These are phyloP conservation scores for Tetraselmis striata DNA, from an alignment of 139 green algal species.

Conservation along the genomic window DNA sequence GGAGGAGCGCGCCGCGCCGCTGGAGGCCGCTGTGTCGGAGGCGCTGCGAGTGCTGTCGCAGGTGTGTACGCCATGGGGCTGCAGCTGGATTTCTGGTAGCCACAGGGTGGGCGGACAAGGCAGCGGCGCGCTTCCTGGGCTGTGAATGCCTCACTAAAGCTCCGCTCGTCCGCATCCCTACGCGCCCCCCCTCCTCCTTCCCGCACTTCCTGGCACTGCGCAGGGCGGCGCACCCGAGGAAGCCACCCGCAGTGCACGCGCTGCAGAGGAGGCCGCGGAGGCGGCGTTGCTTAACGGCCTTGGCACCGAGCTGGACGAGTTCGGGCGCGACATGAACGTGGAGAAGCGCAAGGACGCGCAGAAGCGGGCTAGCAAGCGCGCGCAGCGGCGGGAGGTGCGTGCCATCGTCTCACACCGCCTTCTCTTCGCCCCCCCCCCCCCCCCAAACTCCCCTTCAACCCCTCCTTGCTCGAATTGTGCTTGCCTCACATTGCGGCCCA, in stretches of 20 bases:
- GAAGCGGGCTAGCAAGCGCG: constrained; percentile 12
- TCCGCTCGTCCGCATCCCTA: too few relatives aligned
- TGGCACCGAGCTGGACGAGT: constrained; percentile 74
- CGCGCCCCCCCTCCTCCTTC: background rate
- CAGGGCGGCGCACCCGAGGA: background rate
- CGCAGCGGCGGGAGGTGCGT: constrained; percentile 2
- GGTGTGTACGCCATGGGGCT: too few relatives aligned
- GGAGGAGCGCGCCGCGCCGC: constrained; percentile 11
- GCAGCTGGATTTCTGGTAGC: too few relatives aligned
- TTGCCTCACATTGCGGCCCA: too few relatives aligned
- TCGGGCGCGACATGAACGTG: constrained; percentile 73
- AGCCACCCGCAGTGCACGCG: background rate
- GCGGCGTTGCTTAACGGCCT: constrained; percentile 52
- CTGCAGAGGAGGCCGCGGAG: constrained; percentile 46
- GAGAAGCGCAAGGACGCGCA: constrained; percentile 35
- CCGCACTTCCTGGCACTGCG: background rate
- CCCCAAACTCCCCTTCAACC: too few relatives aligned
- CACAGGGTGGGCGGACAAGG: too few relatives aligned
- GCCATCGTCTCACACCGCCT: too few relatives aligned
- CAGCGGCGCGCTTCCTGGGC: too few relatives aligned
- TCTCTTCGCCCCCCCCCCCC: too few relatives aligned
- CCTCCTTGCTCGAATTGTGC: too few relatives aligned
- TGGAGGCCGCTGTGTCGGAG: constrained; percentile 53
- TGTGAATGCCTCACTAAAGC: too few relatives aligned
- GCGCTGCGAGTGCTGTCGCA: constrained; percentile 42